phyloP scores from a whole-genome alignment of 306 rosid species.

The Malus sylvestris region DNA sequence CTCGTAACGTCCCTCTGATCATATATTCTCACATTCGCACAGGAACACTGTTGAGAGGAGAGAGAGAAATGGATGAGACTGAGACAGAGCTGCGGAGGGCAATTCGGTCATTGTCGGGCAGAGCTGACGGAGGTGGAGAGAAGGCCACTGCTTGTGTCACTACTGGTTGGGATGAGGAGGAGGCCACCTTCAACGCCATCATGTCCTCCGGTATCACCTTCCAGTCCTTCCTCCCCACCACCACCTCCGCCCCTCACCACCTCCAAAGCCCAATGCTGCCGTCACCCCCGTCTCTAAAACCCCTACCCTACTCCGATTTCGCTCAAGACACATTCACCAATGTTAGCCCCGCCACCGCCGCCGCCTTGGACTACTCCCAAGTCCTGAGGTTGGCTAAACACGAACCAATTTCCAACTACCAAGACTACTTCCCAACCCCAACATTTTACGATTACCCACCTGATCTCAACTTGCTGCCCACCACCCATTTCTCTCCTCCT shows the following conservation, averaged over 20 bases:
- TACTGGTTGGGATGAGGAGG: not conserved
- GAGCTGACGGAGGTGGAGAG: not conserved
- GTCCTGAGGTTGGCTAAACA: not conserved
- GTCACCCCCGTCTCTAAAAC: not conserved
- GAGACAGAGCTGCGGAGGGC: not conserved
- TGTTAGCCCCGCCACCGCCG: not conserved
- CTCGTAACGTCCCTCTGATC: not conserved
- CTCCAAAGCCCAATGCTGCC: not conserved
- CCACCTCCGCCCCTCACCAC: not conserved
- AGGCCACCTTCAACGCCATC: conserved; percentile 32
- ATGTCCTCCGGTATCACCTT: conserved; percentile 33
- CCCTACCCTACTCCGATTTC: conserved; percentile 4
- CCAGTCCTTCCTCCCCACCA: conserved; percentile 35
- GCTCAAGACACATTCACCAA: not conserved
- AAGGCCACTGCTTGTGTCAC: not conserved
- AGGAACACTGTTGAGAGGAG: too few species aligned
- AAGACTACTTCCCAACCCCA: not conserved
- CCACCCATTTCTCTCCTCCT: not conserved
- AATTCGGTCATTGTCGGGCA: not conserved
- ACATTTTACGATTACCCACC: not conserved
- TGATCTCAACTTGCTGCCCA: conserved; percentile 18
- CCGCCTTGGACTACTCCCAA: not conserved
- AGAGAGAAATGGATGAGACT: not conserved
- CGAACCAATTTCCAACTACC: conserved; percentile 20
- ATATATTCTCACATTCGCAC: too few species aligned